Evolutionary conservation across 2,329 filamentous ascomycete species (phyloP).

Genomic region (Penicillium expansum): DNA sequence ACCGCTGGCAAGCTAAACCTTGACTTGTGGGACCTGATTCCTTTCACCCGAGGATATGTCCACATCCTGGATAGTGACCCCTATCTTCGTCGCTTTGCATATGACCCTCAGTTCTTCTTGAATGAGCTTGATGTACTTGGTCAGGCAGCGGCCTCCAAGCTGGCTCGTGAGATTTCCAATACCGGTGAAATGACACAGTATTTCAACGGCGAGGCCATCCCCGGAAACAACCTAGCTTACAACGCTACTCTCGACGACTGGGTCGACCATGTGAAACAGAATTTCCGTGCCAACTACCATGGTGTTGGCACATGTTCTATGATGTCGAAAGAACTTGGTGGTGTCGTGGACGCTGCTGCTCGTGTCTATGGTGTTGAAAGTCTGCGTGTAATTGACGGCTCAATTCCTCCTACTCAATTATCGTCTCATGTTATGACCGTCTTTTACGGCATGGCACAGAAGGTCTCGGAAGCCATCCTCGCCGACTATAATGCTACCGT

Average conservation of each 20-base stretch:
- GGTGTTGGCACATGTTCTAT: slow-evolving; percentile 34
- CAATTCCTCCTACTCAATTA: slow-evolving; percentile 34
- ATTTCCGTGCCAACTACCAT: slow-evolving; percentile 33
- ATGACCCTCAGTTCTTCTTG: slow-evolving; percentile 27
- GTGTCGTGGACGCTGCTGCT: slow-evolving; percentile 32
- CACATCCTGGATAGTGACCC: slow-evolving; percentile 26
- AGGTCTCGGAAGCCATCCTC: slow-evolving; percentile 22
- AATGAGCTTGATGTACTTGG: slow-evolving; percentile 31
- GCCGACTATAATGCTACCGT: slow-evolving; percentile 4
- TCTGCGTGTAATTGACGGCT: slow-evolving; percentile 39
- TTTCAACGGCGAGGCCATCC: slow-evolving; percentile 18
- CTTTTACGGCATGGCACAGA: slow-evolving; percentile 32
- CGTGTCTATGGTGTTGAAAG: slow-evolving; percentile 33
- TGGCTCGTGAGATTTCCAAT: slow-evolving; percentile 24
- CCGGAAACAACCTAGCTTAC: slow-evolving; percentile 12
- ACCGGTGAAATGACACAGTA: slow-evolving; percentile 20
- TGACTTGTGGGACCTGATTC: slow-evolving; percentile 31
- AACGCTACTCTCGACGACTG: slow-evolving; percentile 25
- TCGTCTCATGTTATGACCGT: slow-evolving; percentile 33
- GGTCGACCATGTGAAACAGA: slow-evolving; percentile 22
- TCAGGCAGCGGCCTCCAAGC: slow-evolving; percentile 28
- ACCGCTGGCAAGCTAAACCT: slow-evolving; percentile 24
- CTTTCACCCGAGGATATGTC: slow-evolving; percentile 29
- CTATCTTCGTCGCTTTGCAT: slow-evolving; percentile 22
- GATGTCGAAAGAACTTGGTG: slow-evolving; percentile 31